Conservation (phyloP, 2,329 filamentous ascomycete genomes). For the Fusarium lyarnte region DNA sequence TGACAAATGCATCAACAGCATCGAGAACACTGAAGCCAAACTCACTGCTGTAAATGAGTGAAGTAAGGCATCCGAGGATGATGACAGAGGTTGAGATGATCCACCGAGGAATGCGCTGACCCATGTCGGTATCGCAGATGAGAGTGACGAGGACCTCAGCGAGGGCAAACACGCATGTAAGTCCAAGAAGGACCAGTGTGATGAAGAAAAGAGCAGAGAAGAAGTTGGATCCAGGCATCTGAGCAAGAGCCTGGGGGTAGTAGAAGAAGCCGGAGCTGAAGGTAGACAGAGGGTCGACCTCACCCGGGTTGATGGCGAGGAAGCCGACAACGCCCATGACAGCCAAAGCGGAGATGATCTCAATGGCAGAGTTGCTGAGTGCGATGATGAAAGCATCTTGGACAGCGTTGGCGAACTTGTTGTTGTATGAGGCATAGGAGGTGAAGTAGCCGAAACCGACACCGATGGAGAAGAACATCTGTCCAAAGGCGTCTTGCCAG, state of each 20-base stretch:
- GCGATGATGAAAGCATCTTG: slow-evolving; percentile 64
- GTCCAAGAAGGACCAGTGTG: slow-evolving; percentile 62
- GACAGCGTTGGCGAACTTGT: slow-evolving; percentile 60
- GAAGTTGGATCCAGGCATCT: slow-evolving; percentile 65
- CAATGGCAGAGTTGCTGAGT: slow-evolving; percentile 62
- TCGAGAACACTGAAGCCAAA: slow-evolving; percentile 63
- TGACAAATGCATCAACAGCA: slow-evolving; percentile 63
- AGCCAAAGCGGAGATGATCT: slow-evolving; percentile 55
- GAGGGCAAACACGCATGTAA: slow-evolving; percentile 50
- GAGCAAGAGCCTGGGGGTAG: slow-evolving; percentile 60
- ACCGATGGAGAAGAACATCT: slow-evolving; percentile 53
- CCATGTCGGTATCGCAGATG: slow-evolving; percentile 42
- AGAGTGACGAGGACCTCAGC: slow-evolving; percentile 51
- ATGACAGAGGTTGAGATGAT: slow-evolving; percentile 57
- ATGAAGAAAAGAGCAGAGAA: slow-evolving; percentile 65
- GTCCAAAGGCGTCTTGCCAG: slow-evolving; percentile 64
- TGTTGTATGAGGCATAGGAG: slow-evolving; percentile 64
- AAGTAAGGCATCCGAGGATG: slow-evolving; percentile 58
- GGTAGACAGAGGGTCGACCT: slow-evolving; percentile 49
- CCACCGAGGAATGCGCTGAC: slow-evolving; percentile 50
- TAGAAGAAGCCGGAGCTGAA: slow-evolving; percentile 66
- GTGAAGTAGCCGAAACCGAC: slow-evolving; percentile 67
- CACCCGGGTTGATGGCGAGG: slow-evolving; percentile 46
- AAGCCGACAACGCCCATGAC: slow-evolving; percentile 63
- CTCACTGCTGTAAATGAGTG: slow-evolving; percentile 62